Evolutionary conservation across 106 monocot genomes (phyloP).

Genomic region (Allium fistulosum): DNA sequence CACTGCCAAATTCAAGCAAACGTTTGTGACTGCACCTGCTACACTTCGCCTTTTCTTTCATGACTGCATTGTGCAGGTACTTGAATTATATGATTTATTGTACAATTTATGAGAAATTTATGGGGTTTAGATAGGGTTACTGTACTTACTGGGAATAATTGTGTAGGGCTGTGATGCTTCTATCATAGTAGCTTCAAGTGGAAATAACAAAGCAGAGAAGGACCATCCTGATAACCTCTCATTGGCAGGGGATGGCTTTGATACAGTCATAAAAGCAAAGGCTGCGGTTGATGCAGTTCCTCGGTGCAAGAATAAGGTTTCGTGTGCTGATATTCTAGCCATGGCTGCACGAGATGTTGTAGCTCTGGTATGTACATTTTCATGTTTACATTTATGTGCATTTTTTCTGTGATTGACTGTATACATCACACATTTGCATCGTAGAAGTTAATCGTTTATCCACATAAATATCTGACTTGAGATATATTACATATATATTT

Average conservation of each 20-base stretch:
- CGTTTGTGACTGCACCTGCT: slow-evolving; percentile 57
- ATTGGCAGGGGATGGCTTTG: slow-evolving; percentile 85
- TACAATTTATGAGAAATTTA: no score
- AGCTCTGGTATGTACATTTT: slow-evolving; percentile 30
- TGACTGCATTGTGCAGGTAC: slow-evolving; percentile 48
- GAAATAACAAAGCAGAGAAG: slow-evolving; percentile 74
- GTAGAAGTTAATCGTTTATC: no score
- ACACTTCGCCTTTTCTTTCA: slow-evolving; percentile 96
- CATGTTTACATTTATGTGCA: not conserved
- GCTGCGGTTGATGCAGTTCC: slow-evolving; percentile 86
- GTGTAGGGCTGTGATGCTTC: slow-evolving; percentile 88
- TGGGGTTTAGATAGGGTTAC: no score
- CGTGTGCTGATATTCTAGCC: slow-evolving; percentile 88
- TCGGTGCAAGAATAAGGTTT: slow-evolving; percentile 75
- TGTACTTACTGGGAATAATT: no score
- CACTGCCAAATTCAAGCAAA: slow-evolving; percentile 47
- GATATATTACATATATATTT: no score
- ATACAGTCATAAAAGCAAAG: slow-evolving; percentile 83
- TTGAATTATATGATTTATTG: not conserved
- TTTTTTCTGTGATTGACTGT: not conserved
- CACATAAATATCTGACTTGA: not conserved
- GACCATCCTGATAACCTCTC: slow-evolving; percentile 78
- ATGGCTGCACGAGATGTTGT: slow-evolving; percentile 78
- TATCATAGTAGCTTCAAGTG: slow-evolving; percentile 49
- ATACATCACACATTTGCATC: no score